Percentiles rank a stretch among this genome's conserved stretches.
Conservation (phyloP, 306 rosid species). For the Lablab purpureus region DNA sequence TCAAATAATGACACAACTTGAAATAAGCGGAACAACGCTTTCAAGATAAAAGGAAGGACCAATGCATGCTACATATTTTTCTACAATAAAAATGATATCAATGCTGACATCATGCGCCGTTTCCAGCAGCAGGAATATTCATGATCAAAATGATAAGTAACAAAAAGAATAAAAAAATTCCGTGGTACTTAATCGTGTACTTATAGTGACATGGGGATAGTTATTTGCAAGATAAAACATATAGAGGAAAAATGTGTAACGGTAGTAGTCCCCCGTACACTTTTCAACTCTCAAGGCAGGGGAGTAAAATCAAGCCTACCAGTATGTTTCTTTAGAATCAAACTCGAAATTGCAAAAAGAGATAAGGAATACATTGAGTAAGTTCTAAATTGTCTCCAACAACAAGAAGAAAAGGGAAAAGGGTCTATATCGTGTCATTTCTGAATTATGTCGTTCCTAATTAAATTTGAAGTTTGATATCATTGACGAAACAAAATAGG, state of each 20-base stretch:
- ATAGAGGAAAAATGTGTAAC: background rate
- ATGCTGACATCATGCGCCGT: constrained; percentile 13
- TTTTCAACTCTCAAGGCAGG: constrained; percentile 21
- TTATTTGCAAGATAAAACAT: background rate
- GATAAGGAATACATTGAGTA: constrained; percentile 3
- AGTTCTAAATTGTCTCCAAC: background rate
- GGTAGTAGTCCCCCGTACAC: background rate
- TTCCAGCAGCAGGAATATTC: background rate
- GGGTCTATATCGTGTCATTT: background rate
- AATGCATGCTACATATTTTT: constrained; percentile 7
- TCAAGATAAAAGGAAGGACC: background rate
- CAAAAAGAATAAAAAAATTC: background rate
- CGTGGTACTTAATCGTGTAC: constrained; percentile 10
- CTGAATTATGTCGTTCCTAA: constrained; percentile 25
- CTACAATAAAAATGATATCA: background rate
- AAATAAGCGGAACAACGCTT: constrained; percentile 5
- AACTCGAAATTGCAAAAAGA: constrained; percentile 1
- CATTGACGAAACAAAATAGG: constrained; percentile 1
- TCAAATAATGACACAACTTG: constrained; percentile 10
- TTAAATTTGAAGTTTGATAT: background rate
- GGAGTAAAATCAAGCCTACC: background rate
- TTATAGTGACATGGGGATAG: constrained; percentile 11
- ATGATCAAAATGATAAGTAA: constrained; percentile 3
- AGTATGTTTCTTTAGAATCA: background rate
- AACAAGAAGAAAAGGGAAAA: background rate